phyloP scores from a whole-genome alignment of 352 stramenopile genomes.

The Elongisporangium prolatum region DNA sequence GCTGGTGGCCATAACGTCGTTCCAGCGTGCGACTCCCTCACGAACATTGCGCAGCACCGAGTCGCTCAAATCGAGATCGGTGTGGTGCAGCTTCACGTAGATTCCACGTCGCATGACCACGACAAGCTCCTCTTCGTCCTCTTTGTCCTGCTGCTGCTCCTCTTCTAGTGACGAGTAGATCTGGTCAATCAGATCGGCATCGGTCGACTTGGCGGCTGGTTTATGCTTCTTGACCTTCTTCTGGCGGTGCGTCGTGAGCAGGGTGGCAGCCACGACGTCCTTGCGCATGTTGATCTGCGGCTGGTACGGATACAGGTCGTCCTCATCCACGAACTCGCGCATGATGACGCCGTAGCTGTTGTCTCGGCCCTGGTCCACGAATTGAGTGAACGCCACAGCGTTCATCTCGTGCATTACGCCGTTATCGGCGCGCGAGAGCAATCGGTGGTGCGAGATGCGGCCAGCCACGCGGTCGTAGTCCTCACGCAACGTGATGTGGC shows the following conservation, averaged over 20 bases:
- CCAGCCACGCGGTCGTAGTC: constrained; percentile 16
- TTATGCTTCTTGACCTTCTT: constrained; percentile 1
- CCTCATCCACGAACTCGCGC: constrained; percentile 19
- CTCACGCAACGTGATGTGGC: constrained; percentile 25
- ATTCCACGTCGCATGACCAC: constrained; percentile 30
- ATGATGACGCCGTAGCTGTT: constrained; percentile 11
- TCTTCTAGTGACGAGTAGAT: constrained; percentile 4
- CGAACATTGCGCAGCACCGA: constrained; percentile 29
- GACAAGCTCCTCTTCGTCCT: constrained; percentile 23
- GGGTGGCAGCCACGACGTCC: constrained; percentile 13
- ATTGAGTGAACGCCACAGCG: constrained; percentile 15
- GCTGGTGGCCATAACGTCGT: constrained; percentile 31
- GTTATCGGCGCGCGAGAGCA: constrained; percentile 12
- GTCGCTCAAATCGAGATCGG: constrained; percentile 23
- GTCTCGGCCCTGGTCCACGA: constrained; percentile 11
- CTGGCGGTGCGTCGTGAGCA: constrained; percentile 7
- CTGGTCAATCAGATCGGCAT: constrained; percentile 1
- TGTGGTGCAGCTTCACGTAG: constrained; percentile 27
- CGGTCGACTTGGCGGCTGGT: not conserved
- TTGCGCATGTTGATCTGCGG: constrained; percentile 6
- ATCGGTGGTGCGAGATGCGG: constrained; percentile 1
- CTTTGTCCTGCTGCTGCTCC: constrained; percentile 9
- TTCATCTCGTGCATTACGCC: constrained; percentile 13
- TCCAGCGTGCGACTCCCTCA: constrained; percentile 26
- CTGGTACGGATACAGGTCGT: constrained; percentile 22